Percentiles rank a stretch among this genome's conserved stretches.
phyloP scores from a whole-genome alignment of 2,329 filamentous ascomycete species.

The Raffaelea ambrosiae region DNA sequence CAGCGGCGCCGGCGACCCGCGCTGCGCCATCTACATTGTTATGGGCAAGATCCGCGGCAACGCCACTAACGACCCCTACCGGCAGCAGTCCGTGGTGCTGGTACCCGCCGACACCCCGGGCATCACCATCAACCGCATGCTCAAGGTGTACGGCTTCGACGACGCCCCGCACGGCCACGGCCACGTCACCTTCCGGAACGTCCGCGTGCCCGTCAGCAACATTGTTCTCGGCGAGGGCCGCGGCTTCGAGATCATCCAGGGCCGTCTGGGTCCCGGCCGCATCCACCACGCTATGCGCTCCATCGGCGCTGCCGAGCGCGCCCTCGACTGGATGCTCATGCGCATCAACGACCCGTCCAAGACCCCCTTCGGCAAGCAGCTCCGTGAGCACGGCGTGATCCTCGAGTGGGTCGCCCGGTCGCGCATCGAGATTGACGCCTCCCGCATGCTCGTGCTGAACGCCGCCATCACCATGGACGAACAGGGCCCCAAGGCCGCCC shows the following conservation, averaged over 20 bases:
- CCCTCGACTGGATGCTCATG: constrained; percentile 89
- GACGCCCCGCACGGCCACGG: constrained; percentile 98
- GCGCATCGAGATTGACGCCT: constrained; percentile 87
- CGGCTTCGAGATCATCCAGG: constrained; percentile 98
- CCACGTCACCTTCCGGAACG: constrained; percentile 82
- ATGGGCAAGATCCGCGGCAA: constrained; percentile 89
- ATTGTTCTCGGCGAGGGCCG: constrained; percentile 88
- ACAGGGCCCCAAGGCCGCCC: constrained; percentile 75
- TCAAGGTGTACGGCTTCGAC: constrained; percentile 91
- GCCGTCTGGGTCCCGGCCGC: constrained; percentile 85
- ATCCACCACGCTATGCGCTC: constrained; percentile 98
- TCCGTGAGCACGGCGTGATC: constrained; percentile 86
- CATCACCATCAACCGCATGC: constrained; percentile 88
- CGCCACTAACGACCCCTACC: constrained; percentile 57
- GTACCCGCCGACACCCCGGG: constrained; percentile 75
- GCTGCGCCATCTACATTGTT: constrained; percentile 89
- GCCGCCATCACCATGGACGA: constrained; percentile 93
- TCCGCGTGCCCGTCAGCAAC: constrained; percentile 74
- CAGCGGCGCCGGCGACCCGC: constrained; percentile 83
- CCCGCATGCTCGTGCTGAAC: constrained; percentile 83
- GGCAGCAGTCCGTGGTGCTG: constrained; percentile 86
- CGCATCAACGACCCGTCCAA: constrained; percentile 88
- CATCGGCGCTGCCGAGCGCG: constrained; percentile 84
- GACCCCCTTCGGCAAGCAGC: constrained; percentile 81
- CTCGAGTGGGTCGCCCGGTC: constrained; percentile 91